Base-by-base conservation (phyloP, 257 asterid genomes). In the Nyctanthes arbortristis region DNA sequence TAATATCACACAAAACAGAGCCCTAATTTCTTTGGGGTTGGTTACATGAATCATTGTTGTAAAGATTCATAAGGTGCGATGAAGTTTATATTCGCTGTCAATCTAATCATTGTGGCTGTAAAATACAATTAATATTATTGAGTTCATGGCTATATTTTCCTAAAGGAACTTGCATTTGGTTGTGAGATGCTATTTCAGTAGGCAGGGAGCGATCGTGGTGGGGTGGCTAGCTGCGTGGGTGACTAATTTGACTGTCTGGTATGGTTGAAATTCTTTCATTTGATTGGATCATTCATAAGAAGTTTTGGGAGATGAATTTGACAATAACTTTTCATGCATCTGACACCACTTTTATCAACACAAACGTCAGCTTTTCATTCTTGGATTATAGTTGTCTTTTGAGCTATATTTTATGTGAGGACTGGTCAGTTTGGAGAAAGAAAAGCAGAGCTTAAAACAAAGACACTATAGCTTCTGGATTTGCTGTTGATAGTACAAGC, bases 381-480 rank as follows among this genome's bases (percentile, higher is more conserved):
- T 7, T 47, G 25, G 32, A n/a, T 13, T 66, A 36, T 72, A 52
- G 58, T 58, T 61, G 13, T 40, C 29, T 37, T 7, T 45, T 25
- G 69, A 66, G 63, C 18, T 69, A 66, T 75, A 58, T 36, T n/a
- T n/a, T 24, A 14, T 12, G 3, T 32, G 49, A 55, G 47, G 2
- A n/a, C 35, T 31, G 47, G 31, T 43, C 65, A 52, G 27, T 20
- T 36, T 37, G 39, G 59, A 27, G 63, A 12, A 69, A 33, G 33
- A 27, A 66, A 35, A n/a, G 60, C 32, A 32, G 36, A 43, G 24
- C 49, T 36, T 75, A 40, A 62, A 65, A 57, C 52, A 32, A 36
- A 37, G 65, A 36, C 5, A 24, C 35, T 67, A 60, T 73, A 20
- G 31, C 71, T 52, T 66, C 55, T 65, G 32, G 52, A 39, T 39